Evolutionary conservation across 305 asterid species (phyloP).

Genomic region (Plantago coronopus): DNA sequence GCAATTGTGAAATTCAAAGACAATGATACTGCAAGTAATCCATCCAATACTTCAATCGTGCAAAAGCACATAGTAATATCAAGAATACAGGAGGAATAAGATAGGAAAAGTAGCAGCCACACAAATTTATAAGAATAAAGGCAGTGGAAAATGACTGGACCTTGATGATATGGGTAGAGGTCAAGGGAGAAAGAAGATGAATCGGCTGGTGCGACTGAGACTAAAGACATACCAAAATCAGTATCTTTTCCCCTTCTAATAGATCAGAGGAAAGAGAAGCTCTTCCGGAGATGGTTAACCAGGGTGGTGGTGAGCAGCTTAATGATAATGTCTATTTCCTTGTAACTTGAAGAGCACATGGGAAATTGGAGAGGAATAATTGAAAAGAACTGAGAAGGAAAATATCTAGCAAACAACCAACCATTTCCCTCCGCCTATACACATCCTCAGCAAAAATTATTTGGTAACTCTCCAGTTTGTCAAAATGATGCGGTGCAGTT

Average conservation of each 20-base stretch:
- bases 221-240: conserved; percentile 43
- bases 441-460: conserved; percentile 1
- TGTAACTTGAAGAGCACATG: neutral
- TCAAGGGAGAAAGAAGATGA: conserved; percentile 24
- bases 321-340: too few species aligned
- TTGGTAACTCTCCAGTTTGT: conserved; percentile 1
- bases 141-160: neutral
- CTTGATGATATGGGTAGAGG: conserved; percentile 23
- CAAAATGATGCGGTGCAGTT: conserved; percentile 2
- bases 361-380: conserved; percentile 23
- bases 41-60: conserved; percentile 15
- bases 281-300: neutral
- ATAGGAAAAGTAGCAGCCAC: conserved; percentile 11
- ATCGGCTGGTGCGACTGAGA: conserved; percentile 41
- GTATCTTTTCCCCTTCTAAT: conserved; percentile 25
- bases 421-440: conserved; percentile 21
- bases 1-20: conserved; percentile 1
- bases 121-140: neutral
- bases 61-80: conserved; percentile 3
- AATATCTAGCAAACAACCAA: conserved; percentile 34
- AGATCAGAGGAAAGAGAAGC: neutral
- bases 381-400: conserved; percentile 16
- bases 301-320: conserved; percentile 24
- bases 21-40: conserved; percentile 9
- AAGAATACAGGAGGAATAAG: neutral